Evolutionary conservation across 2,329 filamentous ascomycete species (phyloP), one percentile per base, ranked within the genome.

Genomic region (Aphanocladium album): DNA sequence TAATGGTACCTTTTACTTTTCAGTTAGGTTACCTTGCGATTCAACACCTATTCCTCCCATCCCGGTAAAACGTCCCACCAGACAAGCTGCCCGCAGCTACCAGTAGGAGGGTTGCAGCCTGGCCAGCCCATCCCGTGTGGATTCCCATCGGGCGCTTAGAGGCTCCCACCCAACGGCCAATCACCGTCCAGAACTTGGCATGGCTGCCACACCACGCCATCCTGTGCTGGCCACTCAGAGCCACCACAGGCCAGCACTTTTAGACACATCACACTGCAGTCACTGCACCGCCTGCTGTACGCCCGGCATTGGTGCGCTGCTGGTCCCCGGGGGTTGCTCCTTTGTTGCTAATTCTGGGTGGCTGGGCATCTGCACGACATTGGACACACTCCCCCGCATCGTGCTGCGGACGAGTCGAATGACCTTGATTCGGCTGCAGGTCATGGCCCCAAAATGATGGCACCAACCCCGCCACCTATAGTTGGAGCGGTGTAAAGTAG

Each of bases 61-160:
- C 55, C 33, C 23, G 25, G 5, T 5, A 43, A 30, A 30, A 9
- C 30, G 19, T 19, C 25, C 41, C 25, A 46, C 25, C 19, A n/a
- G 33, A 14, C 41, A 5, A 19, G 35, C 21, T 30, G 21, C 21
- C 45, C 14, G 19, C 43, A 30, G 27, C 4, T 5, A 9, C 39
- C 7, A 43, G 35, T 12, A 6, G n/a, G 14, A 33, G 7, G 11
- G 35, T 41, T 41, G 21, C 55, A 35, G 21, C 35, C 45, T 50
- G 46, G 16, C 17, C 33, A 39, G 19, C 30, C 55, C 55, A 58
- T 58, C 46, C 33, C 46, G 47, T 58, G 56, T 50, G 56, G 46
- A 17, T 51, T 50, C 37, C 19, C 56, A 30, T 33, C 47, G 46
- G 56, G 56, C 56, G 56, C 56, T 41, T 51, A 58, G 23, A 51